Percentiles rank a stretch among this genome's conserved stretches.
phyloP scores from a whole-genome alignment of 768 basidiomycete genomes.

The Naganishia vaughanmartiniae region DNA sequence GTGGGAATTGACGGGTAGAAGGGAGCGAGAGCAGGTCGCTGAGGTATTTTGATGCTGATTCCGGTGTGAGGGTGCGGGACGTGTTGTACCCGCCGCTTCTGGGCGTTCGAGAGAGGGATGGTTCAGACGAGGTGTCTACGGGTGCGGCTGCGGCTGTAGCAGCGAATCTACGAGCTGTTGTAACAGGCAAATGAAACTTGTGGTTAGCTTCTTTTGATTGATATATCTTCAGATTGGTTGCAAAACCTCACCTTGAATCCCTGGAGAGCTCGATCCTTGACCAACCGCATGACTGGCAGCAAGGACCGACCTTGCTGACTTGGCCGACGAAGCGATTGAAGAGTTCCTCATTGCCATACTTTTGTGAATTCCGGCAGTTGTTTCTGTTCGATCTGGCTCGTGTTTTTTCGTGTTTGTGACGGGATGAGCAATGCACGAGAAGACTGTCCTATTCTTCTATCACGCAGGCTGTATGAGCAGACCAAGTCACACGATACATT shows the following conservation, averaged over 20 bases:
- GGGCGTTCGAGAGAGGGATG: neutral
- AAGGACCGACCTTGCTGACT: conserved; percentile 1
- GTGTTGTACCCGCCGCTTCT: conserved; percentile 5
- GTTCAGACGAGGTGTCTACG: neutral
- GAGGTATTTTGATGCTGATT: conserved; percentile 43
- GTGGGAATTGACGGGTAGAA: conserved; percentile 40
- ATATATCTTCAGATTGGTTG: neutral
- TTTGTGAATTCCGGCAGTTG: neutral
- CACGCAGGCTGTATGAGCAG: neutral
- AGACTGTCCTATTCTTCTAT: neutral
- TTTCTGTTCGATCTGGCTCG: neutral
- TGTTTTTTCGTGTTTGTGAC: neutral
- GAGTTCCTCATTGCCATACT: conserved; percentile 5
- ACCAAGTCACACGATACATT: neutral
- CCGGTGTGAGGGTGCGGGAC: conserved; percentile 33
- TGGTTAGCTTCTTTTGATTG: neutral
- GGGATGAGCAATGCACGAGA: neutral
- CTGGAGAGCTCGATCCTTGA: conserved; percentile 1
- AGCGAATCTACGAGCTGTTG: conserved; percentile 10
- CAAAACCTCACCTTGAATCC: neutral
- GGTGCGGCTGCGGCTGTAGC: conserved; percentile 4
- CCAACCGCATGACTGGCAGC: neutral
- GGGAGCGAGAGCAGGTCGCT: conserved; percentile 43
- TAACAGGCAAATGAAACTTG: neutral
- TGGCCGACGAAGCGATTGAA: conserved; percentile 16